Base-by-base conservation (phyloP, 495 filamentous ascomycete species). In the Trichoderma asperelloides region DNA sequence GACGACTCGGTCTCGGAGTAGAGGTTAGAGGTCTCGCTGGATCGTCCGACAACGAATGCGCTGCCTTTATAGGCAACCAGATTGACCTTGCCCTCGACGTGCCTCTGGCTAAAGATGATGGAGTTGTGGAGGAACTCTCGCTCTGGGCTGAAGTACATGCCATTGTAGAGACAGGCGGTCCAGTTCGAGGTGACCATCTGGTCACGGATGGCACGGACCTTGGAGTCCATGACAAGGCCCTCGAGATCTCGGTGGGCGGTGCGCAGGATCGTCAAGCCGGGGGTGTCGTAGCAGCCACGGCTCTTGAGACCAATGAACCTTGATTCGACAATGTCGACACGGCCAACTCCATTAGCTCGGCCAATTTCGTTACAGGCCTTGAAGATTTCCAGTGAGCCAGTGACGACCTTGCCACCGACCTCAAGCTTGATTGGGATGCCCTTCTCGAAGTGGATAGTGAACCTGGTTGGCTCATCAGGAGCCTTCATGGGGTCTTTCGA, bases 321-420 rank as follows among this genome's bases (percentile, higher is more conserved):
- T 79, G 90, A 92, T 85, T 97, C 93, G 64, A 94, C 93, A 71
- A 97, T 97, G 74, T 97, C 93, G 70, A 96, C 89, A 73, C 93
- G 81, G 70, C 93, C 94, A 68, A 96, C 82, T 74, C 93, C 94
- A 76, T 93, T 76, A 63, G 79, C 84, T 69, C 86, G 83, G 66
- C 85, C 93, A 73, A 96, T 93, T 65, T 84, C 78, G 81, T 97
- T 97, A 69, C 87, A 81, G 41, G 86, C 81, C 70, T 88, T 80
- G 84, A 97, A 97, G 43, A 97, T 78, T 69, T 92, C 89, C 30
- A 97, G 79, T 21, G 86, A 78, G 71, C 90, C 92, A 27, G 91
- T 94, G 71, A 83, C 81, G 57, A 82, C 82, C 83, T 92, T 87
- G 62, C 78, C 81, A n/a, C 80, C 78, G 66, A 80, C 78, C 25